Evolutionary conservation across 371 early-diverging fungal species (phyloP).

Genomic region (Haplosporangium sp.): DNA sequence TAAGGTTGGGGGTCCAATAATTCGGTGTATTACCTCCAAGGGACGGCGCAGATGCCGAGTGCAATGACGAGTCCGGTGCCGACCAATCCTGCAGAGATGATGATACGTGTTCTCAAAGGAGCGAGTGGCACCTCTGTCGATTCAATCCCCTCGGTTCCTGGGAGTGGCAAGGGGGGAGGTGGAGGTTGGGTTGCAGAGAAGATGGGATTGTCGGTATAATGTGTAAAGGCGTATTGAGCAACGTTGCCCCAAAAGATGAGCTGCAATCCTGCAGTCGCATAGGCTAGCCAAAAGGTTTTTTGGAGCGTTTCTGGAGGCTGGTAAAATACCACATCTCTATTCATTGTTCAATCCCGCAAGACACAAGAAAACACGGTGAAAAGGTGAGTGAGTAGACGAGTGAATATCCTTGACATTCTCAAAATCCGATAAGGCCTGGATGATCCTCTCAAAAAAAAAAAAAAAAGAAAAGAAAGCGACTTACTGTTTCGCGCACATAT

Average conservation of each 20-base stretch:
- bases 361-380: background rate
- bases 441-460: background rate
- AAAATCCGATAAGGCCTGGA: too few species aligned
- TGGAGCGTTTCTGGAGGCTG: constrained; percentile 36
- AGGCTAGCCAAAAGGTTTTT: constrained; percentile 49
- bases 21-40: constrained; percentile 42
- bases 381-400: background rate
- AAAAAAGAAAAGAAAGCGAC: background rate
- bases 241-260: constrained; percentile 51
- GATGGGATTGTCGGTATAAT: constrained; percentile 52
- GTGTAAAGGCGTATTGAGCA: constrained; percentile 54
- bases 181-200: constrained; percentile 40
- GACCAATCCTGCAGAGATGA: constrained; percentile 47
- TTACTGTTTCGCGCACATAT: constrained; percentile 53
- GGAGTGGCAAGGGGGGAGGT: constrained; percentile 45
- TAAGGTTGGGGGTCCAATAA: background rate
- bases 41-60: constrained; percentile 53
- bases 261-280: constrained; percentile 47
- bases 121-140: constrained; percentile 42
- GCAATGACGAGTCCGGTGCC: constrained; percentile 55
- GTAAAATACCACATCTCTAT: constrained; percentile 46
- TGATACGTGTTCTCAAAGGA: constrained; percentile 40
- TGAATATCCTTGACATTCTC: too few species aligned
- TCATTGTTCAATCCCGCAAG: background rate
- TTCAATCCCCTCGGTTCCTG: constrained; percentile 48